Conservation (phyloP, 805 yeast genomes). For the Millerozyma miso region DNA sequence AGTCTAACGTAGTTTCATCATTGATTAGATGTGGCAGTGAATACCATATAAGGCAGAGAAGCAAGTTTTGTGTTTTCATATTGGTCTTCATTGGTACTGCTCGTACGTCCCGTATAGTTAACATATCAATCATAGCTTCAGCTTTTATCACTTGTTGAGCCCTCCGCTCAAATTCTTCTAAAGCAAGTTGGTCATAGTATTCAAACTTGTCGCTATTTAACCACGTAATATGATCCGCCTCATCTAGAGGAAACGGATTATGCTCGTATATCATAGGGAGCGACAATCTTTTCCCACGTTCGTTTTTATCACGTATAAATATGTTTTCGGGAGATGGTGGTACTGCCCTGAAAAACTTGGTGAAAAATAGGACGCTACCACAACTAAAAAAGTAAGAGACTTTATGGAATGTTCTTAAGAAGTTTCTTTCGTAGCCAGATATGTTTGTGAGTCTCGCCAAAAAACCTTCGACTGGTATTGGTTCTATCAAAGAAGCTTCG, state of each 20-base stretch:
- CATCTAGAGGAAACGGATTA: constrained; percentile 53
- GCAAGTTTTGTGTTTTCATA: constrained; percentile 19
- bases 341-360: constrained; percentile 48
- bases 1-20: constrained; percentile 34
- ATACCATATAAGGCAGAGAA: constrained; percentile 29
- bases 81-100: constrained; percentile 22
- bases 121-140: constrained; percentile 58
- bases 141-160: constrained; percentile 53
- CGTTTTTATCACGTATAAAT: constrained; percentile 9
- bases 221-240: constrained; percentile 59
- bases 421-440: constrained; percentile 37
- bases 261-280: constrained; percentile 42
- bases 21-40: constrained; percentile 18
- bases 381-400: constrained; percentile 61
- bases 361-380: constrained; percentile 57
- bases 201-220: constrained; percentile 44
- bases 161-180: constrained; percentile 63
- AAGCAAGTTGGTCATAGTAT: constrained; percentile 51
- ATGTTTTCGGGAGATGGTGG: constrained; percentile 54
- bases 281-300: constrained; percentile 12
- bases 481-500: constrained; percentile 39
- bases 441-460: constrained; percentile 52
- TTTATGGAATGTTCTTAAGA: constrained; percentile 44
- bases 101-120: constrained; percentile 40
- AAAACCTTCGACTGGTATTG: constrained; percentile 80